A percentile compares a stretch with the other conserved stretches of the same genome.
These are phyloP conservation scores for Vaucheria bursata DNA, from an alignment of 352 stramenopile species.

Conservation along the genomic window DNA sequence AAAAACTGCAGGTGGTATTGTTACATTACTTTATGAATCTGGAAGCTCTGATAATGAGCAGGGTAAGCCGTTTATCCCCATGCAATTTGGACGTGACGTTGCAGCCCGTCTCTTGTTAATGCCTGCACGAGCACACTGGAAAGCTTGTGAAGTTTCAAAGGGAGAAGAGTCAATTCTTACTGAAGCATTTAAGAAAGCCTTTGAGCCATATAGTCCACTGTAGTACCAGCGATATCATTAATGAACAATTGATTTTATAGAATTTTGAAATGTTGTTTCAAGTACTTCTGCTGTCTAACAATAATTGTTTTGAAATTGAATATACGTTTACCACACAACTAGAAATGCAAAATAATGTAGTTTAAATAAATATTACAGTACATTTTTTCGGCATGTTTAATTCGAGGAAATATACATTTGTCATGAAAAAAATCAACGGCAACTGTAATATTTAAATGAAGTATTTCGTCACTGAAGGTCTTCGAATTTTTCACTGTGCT, in stretches of 20 bases:
- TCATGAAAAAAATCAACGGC: too few species aligned
- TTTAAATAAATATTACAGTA: too few species aligned
- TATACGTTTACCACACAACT: too few species aligned
- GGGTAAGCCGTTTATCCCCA: conserved; percentile 3
- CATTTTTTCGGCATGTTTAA: too few species aligned
- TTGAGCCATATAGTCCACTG: background rate
- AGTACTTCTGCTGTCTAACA: background rate
- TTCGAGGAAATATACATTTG: too few species aligned
- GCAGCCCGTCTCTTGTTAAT: conserved; percentile 38
- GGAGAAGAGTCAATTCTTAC: conserved; percentile 22
- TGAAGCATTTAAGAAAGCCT: conserved; percentile 23
- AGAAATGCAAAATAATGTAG: too few species aligned
- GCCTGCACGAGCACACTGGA: conserved; percentile 37
- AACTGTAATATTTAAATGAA: too few species aligned
- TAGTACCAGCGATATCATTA: background rate
- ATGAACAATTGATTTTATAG: too few species aligned
- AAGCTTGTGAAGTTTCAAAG: conserved; percentile 22
- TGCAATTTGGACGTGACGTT: conserved; percentile 38
- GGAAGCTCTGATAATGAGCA: background rate
- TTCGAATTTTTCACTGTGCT: too few species aligned
- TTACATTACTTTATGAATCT: conserved; percentile 18
- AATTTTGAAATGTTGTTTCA: background rate
- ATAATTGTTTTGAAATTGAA: too few species aligned
- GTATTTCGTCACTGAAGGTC: too few species aligned
- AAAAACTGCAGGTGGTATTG: conserved; percentile 16